Conservation (phyloP, 805 yeast species). For the Suhomyces sp. region DNA sequence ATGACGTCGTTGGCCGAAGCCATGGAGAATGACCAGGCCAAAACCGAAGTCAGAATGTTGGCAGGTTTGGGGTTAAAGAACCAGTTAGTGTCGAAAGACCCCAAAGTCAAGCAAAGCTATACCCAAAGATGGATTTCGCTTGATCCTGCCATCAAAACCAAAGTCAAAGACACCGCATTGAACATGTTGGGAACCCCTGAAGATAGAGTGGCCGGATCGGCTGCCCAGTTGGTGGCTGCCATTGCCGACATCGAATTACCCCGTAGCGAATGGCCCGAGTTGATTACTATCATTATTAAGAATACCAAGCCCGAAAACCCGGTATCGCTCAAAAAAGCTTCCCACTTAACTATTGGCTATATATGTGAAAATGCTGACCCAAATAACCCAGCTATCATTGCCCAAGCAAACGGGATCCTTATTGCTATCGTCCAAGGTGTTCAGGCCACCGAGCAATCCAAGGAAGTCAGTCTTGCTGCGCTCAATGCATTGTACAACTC, state of each 20-base stretch:
- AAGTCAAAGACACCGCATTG: slow-evolving; percentile 61
- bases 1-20: slow-evolving; percentile 67
- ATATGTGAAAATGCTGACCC: slow-evolving; percentile 96
- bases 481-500: slow-evolving; percentile 89
- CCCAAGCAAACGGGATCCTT: slow-evolving; percentile 87
- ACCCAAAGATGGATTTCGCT: slow-evolving; percentile 73
- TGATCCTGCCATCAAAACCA: slow-evolving; percentile 51
- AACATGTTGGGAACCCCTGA: slow-evolving; percentile 60
- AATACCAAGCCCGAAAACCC: slow-evolving; percentile 80
- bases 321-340: slow-evolving; percentile 78
- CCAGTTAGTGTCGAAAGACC: slow-evolving; percentile 80
- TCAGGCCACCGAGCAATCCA: slow-evolving; percentile 72
- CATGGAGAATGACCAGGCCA: slow-evolving; percentile 60
- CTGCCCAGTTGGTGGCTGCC: slow-evolving; percentile 94
- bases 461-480: slow-evolving; percentile 81
- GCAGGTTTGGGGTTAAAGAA: slow-evolving; percentile 89
- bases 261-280: slow-evolving; percentile 79
- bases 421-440: slow-evolving; percentile 98
- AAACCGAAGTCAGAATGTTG: slow-evolving; percentile 82
- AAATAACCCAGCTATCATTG: slow-evolving; percentile 64
- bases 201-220: slow-evolving; percentile 78
- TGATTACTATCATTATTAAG: slow-evolving; percentile 79
- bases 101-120: slow-evolving; percentile 52
- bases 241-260: slow-evolving; percentile 96
- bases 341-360: slow-evolving; percentile 87